phyloP scores from a whole-genome alignment of 805 yeast species.

The Saccharomycopsis sp. region DNA sequence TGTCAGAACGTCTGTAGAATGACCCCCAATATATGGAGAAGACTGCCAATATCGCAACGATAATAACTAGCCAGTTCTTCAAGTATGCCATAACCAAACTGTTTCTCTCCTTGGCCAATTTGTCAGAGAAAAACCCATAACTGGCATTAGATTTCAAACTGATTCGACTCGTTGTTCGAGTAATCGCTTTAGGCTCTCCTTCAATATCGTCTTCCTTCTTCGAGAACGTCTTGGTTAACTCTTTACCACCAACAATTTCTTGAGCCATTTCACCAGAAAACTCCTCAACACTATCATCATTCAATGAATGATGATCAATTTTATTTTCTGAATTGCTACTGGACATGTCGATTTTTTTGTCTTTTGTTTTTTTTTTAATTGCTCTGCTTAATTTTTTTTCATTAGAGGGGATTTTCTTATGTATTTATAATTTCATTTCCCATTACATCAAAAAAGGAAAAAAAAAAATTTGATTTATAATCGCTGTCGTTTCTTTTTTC shows the following conservation, averaged over 20 bases:
- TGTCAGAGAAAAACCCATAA: not conserved
- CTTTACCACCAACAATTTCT: not conserved
- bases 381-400: too few relatives aligned
- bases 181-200: not conserved
- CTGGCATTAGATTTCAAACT: not conserved
- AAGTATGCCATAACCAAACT: not conserved
- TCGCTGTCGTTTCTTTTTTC: too few relatives aligned
- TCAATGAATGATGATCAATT: too few relatives aligned
- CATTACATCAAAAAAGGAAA: too few relatives aligned
- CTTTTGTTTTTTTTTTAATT: too few relatives aligned
- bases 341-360: too few relatives aligned
- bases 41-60: not conserved
- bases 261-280: too few relatives aligned
- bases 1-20: constrained; percentile 21
- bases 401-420: too few relatives aligned
- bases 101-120: not conserved
- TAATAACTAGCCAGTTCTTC: constrained; percentile 1
- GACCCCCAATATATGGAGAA: constrained; percentile 26
- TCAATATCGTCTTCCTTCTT: not conserved
- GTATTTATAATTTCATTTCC: too few relatives aligned
- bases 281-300: too few relatives aligned
- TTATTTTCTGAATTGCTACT: too few relatives aligned
- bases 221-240: not conserved
- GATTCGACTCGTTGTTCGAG: not conserved
- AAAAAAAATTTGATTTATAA: too few relatives aligned